Base-by-base conservation (phyloP, 1,284 basidiomycete genomes). In the Gomphus bonarii region DNA sequence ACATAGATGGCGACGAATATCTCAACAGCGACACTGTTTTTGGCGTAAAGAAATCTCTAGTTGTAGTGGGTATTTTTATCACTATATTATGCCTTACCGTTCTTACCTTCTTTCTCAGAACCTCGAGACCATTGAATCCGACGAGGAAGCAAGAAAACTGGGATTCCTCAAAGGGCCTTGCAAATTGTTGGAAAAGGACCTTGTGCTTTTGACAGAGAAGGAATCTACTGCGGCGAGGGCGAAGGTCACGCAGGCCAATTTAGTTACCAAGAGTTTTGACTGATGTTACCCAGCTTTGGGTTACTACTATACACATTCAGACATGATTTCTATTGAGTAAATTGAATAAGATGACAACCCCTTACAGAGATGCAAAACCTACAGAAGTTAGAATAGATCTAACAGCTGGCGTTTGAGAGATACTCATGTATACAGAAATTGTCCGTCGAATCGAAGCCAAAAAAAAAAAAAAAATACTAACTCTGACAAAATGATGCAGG, bases 11-110 rank as follows among this genome's bases (percentile, higher is more conserved):
- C 16, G 87, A 91, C 63, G 67, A 73, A 3, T 91, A 78, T 63
- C 62, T 90, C 16, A 68, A 69, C 12, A 88, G 79, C 58, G 90
- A 91, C 64, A 74, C 77, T 3, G 89, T 91, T 1, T 92, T 92
- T 66, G 89, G 88, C 12, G 88, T 88, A 12, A 88, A 85, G 67
- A 77, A 77, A 55, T 85, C 75, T 5, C 68, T 80, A 8, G 72
- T 79, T 16, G 73, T 80, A 65, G 79, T 79, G 64, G 54, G 77
- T 70, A 67, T 61, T 72, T 65, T 72, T 43, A 51, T 61, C 28
- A 54, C 60, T n/a, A 54, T 59, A 22, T 31, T 25, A n/a, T n/a
- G n/a, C n/a, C 30, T 16, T 20, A 18, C 25, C 3, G 14, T 16
- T 12, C 11, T n/a, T 18, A 22, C 6, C 5, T 2, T 31, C n/a